Base-by-base conservation (phyloP, 2,329 filamentous ascomycete genomes). In the Bipolaris oryzae region DNA sequence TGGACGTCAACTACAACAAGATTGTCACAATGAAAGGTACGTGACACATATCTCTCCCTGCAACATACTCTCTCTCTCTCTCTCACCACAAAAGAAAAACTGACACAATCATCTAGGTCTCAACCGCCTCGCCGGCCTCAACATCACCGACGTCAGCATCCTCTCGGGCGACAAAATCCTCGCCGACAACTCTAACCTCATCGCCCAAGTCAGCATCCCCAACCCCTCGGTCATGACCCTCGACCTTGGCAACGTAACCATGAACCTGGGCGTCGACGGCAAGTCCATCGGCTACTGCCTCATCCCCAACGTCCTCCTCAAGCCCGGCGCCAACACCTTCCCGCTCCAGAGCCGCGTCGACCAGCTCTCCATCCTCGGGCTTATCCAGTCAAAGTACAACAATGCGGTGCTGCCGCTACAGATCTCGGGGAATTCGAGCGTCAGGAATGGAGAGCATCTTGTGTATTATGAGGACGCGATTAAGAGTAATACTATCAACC, bases 151-250 rank as follows among this genome's bases (percentile, higher is more conserved):
- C 38, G 80, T 84, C 60, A 75, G 76, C 39, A 80, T 88, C 61
- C 73, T 78, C 33, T 65, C 81, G 18, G 64, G 71, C 25, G 55
- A 79, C 51, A 60, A 69, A 42, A 57, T 65, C 43, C 64, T 74
- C 44, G 23, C 60, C 69, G 77, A 81, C 50, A 81, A 79, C 60
- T 80, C 82, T 69, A 90, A 89, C 77, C 87, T 90, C 76, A 76
- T 81, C 49, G 87, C 82, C 63, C 82, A 78, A 13, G 81, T 83
- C 55, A 78, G 78, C 54, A 87, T 90, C 48, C 86, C 85, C 62
- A 91, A 90, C 73, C 81, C 80, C 6, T 88, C 87, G 1, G 75
- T 84, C 49, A 81, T 88, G 69, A 85, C 82, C n/a, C 80, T 90
- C 50, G 82, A 88, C 33, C 83, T 90, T 80, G 88, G 88, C 65